Evolutionary conservation across 305 asterid species (phyloP), one percentile per base, ranked within the genome.

Genomic region (Caryopteris hybrid): DNA sequence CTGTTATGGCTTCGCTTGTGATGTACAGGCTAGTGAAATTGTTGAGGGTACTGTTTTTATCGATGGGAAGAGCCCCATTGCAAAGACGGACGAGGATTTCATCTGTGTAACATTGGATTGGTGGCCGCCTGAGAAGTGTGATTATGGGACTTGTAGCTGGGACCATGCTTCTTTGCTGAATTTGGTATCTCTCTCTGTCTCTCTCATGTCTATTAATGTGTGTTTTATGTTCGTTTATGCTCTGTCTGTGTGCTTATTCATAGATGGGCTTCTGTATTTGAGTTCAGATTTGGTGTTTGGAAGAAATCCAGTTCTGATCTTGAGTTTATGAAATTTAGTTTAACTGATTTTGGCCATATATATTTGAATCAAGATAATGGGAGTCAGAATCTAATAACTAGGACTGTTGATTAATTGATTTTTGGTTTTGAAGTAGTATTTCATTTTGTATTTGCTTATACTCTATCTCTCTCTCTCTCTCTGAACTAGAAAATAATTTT

Each of bases 61-160:
- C 20, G 74, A 75, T 71, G 88, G 86, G 71, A 75, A 23, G 14
- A 56, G 46, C 27, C 69, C 78, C 74, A 80, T 86, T 31, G 93
- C 88, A 5, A 72, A 8, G 68, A 86, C 83, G 13, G 86, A 82
- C 63, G 81, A 79, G 27, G 68, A 84, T 71, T 84, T 80, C 63
- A 69, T 86, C 8, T 86, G 93, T 70, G 88, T 88, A 4, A 84
- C 88, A 0, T 38, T 86, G 74, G 93, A 86, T 47, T 86, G 93
- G 90, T 86, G 90, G 90, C 90, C 93, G 8, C 85, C 90, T 45
- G 90, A 82, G 55, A 84, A 86, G 54, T 86, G 93, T 76, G 88
- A 86, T 68, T 86, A 80, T 70, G 86, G 86, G 11, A 82, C 81
- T 70, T 86, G 93, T 56, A 74, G 84, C 64, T 86, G 93, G 90